Base-by-base conservation (phyloP, 108 stramenopile genomes). In the Seminavis robusta region DNA sequence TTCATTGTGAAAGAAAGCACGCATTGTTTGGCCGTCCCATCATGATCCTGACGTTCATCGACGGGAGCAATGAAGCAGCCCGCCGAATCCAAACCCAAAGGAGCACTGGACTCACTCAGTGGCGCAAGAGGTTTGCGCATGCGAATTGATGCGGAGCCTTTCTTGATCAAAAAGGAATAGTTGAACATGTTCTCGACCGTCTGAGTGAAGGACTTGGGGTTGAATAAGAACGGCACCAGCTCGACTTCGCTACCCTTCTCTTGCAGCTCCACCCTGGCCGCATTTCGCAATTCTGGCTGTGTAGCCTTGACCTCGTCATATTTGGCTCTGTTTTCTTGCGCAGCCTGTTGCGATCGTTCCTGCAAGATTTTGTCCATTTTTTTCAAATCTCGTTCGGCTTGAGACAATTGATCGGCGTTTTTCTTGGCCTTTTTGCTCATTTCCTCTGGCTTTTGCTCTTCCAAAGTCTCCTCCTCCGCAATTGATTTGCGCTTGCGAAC, bases 141-240 rank as follows among this genome's bases (percentile, higher is more conserved):
- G 4, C 21, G 20, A 7, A 7, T 4, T 42, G 17, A 17, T 4
- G 9, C 41, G 41, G 20, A 42, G 10, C 79, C 81, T 21, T 78
- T 48, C 60, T 92, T 92, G 50, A 95, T 57, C 30, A 90, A 41
- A 60, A 90, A 92, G 28, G 76, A 73, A 48, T 84, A 92, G 61
- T 86, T 71, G 55, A 88, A 90, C 17, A 95, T 67, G 59, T 95
- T 95, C 63, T 95, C 94, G 13, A 92, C 89, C 6, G 94, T 90
- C 58, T 95, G 86, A 0, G 91, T 91, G 58, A 92, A 92, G 45
- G 75, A 77, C 34, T 78, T 67, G 2, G 91, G 94, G 47, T 95
- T 87, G 69, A 92, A 78, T 3, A 95, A 69, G 43, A 69, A 73
- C 17, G 80, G 37, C 1, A 86, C 59, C 0, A 70, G 79, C 51